Percentiles rank a stretch among this genome's conserved stretches.
Conservation (phyloP, 1,139 yeast species). For the Nakaseomyces uthaithaninus region DNA sequence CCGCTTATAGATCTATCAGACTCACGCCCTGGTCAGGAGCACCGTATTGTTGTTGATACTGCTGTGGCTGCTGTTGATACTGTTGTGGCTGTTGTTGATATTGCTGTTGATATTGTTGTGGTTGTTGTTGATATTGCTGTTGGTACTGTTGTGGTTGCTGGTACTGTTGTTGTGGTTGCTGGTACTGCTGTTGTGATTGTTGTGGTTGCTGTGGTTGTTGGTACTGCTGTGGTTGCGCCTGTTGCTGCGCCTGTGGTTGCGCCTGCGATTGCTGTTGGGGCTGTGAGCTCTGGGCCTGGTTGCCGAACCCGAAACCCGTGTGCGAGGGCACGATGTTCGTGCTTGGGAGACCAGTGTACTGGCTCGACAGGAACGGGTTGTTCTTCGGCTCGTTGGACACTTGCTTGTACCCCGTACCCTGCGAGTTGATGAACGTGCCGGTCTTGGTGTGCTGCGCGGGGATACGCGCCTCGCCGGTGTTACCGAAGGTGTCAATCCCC, state of each 20-base stretch:
- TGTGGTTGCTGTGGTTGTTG: slow-evolving; percentile 8
- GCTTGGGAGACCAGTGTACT: slow-evolving; percentile 64
- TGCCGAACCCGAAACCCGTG: slow-evolving; percentile 91
- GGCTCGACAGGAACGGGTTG: slow-evolving; percentile 69
- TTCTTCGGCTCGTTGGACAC: slow-evolving; percentile 36
- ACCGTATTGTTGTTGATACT: slow-evolving; percentile 32
- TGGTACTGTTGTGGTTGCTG: slow-evolving; percentile 8
- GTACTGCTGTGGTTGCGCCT: neutral
- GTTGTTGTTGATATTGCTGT: slow-evolving; percentile 15
- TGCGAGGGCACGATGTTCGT: slow-evolving; percentile 54
- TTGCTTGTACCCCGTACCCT: slow-evolving; percentile 71
- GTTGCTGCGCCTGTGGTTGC: slow-evolving; percentile 8
- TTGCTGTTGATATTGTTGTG: slow-evolving; percentile 26
- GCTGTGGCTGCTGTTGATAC: slow-evolving; percentile 25
- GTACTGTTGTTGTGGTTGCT: slow-evolving; percentile 8
- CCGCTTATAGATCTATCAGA: slow-evolving; percentile 33
- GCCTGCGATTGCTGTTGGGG: slow-evolving; percentile 19
- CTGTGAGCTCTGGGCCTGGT: slow-evolving; percentile 36
- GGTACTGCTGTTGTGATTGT: slow-evolving; percentile 8
- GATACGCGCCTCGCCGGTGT: slow-evolving; percentile 76
- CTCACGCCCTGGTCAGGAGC: slow-evolving; percentile 29
- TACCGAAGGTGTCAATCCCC: slow-evolving; percentile 91
- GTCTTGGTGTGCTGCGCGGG: slow-evolving; percentile 88
- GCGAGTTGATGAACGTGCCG: slow-evolving; percentile 68
- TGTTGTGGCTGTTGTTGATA: slow-evolving; percentile 31